Percentiles rank a stretch among this genome's conserved stretches.
Evolutionary conservation across 2,329 filamentous ascomycete genomes (phyloP).

Genomic region (Pestalotiopsis sp.): DNA sequence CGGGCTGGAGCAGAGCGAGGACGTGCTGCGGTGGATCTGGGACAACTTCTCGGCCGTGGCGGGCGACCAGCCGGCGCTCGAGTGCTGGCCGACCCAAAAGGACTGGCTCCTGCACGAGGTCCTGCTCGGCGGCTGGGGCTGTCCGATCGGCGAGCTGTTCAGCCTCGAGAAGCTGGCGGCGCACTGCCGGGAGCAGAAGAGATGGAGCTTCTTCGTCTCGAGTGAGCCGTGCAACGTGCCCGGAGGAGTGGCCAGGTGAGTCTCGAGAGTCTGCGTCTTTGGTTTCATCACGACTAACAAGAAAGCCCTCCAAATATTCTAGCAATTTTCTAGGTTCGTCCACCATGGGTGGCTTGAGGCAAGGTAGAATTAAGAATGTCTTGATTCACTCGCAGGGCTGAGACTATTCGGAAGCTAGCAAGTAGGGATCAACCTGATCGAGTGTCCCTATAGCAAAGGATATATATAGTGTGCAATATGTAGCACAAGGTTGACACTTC

Average conservation of each 20-base stretch:
- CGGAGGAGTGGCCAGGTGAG: conserved; percentile 36
- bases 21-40: conserved; percentile 45
- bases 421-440: background rate
- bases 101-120: conserved; percentile 43
- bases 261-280: background rate
- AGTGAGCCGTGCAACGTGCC: conserved; percentile 50
- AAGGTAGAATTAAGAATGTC: background rate
- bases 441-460: too few relatives aligned
- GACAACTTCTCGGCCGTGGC: conserved; percentile 44
- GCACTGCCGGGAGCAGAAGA: conserved; percentile 36
- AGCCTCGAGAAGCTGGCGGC: conserved; percentile 46
- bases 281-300: background rate
- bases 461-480: too few relatives aligned
- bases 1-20: conserved; percentile 49
- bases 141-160: conserved; percentile 53
- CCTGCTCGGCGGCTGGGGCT: conserved; percentile 50
- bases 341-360: background rate
- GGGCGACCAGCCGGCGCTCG: conserved; percentile 45
- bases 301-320: conserved; percentile 37
- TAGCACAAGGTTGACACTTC: too few relatives aligned
- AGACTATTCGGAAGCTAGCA: background rate
- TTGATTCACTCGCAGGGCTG: background rate
- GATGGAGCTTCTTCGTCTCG: conserved; percentile 50
- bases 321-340: conserved; percentile 35
- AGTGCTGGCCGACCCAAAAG: conserved; percentile 35